Evolutionary conservation across 2,329 filamentous ascomycete genomes (phyloP), one percentile per base, ranked within the genome.

Genomic region (Zymoseptoria ardabiliae): DNA sequence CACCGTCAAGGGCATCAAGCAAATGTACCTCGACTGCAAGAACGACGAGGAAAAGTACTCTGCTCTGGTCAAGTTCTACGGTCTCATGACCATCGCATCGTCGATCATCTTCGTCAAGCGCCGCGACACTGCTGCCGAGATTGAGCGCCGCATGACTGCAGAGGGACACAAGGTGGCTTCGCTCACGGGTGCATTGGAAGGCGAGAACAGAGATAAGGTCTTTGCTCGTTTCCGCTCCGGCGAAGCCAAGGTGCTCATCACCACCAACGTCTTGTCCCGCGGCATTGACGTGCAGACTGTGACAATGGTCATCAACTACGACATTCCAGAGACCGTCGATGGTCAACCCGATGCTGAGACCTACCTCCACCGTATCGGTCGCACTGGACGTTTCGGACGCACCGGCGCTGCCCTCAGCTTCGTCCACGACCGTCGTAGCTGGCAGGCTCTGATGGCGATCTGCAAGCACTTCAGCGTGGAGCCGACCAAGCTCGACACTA

Each of bases 51-150:
- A 90, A 70, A 97, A 97, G 74, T 99, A 96, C 72, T 84, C 88
- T 41, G 86, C 90, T 59, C 84, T 99, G 7, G 89, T 95, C 73
- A 90, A 93, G 72, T 88, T 99, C 61, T 99, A 99, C 72, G 92
- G 93, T 59, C 80, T 97, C 51, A 93, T 99, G 84, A 97, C 92
- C 17, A 91, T 97, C 69, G 92, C 92, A 4, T 96, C 93, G 7
- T 97, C 94, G 0, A 96, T 99, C 71, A 97, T 99, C 69, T 99
- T 99, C 71, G 93, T 97, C 74, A 90, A 95, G 89, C 94, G 89
- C 55, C 89, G 92, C 71, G 85, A 88, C 64, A 96, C 92, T 56
- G 94, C 94, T 21, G 83, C 82, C 57, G 85, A 90, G 72, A 96
- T 99, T 63, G 87, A 96, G 74, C 81, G 82, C 60, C 88, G 90